Evolutionary conservation across 2,329 filamentous ascomycete species (phyloP), one percentile per base, ranked within the genome.

Genomic region (Aspergillus sp.): DNA sequence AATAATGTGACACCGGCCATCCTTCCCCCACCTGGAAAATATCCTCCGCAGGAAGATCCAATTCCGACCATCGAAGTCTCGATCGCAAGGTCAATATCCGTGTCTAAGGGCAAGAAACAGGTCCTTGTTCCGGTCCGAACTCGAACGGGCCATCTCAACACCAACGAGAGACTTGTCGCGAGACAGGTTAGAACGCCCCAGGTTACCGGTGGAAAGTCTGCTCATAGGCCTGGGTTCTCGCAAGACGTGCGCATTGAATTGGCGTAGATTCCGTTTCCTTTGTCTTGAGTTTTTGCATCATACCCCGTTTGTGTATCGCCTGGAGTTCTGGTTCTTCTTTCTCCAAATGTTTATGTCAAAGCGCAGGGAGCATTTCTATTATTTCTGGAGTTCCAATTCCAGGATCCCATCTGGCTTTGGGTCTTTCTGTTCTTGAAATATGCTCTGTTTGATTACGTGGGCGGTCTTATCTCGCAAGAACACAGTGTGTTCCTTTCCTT

Each of bases 51-150:
- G 13, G 64, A 65, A 25, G 62, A 65, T 30, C 19, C 66, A 57
- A 57, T 63, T 41, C 64, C 62, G 1, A 61, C 62, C 5, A 68
- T 78, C 41, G 74, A 78, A 61, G 69, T 80, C 34, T 78, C 77
- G 3, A 70, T 75, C 41, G 78, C 78, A 3, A 69, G 76, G 30
- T 79, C 77, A 5, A 66, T 80, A 8, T 78, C 76, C 8, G 71
- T 80, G 0, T 73, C 73, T 0, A 69, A 67, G 34, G 72, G 71
- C 8, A 76, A 69, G 31, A 73, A 69, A 46, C 75, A 78, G 57
- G 63, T 77, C n/a, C 64, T 79, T 7, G 74, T 79, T 7, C 76
- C 77, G 0, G 70, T 78, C 13, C 65, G 70, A 13, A 56, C 69
- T 2, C 66, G 69, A 9, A 51, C 64, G 4, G 70, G 70, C 49